Conservation (phyloP, 1,284 basidiomycete genomes). For the Cystobasidium pallidum region DNA sequence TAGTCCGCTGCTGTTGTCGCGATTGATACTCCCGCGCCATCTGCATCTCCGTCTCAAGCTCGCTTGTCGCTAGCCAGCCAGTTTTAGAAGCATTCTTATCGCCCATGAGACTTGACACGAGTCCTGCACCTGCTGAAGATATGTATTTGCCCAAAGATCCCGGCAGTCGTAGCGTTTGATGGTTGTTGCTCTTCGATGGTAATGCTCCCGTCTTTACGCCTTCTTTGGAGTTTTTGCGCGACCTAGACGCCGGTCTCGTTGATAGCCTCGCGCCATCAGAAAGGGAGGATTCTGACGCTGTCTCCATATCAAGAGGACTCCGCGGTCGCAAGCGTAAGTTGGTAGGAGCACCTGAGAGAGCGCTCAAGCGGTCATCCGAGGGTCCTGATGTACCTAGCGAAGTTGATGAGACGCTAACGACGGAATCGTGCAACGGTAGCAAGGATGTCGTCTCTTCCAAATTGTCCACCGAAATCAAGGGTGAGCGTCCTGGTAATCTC, state of each 20-base stretch:
- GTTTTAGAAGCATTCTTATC: conserved; percentile 8
- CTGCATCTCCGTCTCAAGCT: conserved; percentile 40
- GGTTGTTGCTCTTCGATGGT: neutral
- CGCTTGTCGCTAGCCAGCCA: conserved; percentile 23
- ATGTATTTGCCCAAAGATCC: conserved; percentile 11
- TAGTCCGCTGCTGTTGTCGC: conserved; percentile 3
- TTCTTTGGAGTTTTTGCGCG: conserved; percentile 25
- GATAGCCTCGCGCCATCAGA: neutral
- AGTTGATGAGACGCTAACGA: conserved; percentile 1
- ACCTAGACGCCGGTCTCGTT: neutral
- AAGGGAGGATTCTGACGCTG: neutral
- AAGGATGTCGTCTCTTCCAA: neutral
- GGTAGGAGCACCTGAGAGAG: neutral
- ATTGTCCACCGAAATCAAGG: conserved; percentile 11
- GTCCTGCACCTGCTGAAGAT: conserved; percentile 22
- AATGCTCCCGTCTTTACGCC: neutral
- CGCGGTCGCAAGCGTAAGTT: conserved; percentile 28
- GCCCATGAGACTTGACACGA: conserved; percentile 26
- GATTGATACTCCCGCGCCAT: conserved; percentile 33
- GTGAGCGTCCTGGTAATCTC: neutral
- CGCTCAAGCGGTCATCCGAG: conserved; percentile 12
- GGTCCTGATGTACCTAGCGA: neutral
- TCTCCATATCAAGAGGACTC: conserved; percentile 5
- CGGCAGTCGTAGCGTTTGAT: neutral
- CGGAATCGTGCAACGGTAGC: neutral